Conservation (phyloP, 2,329 filamentous ascomycete species). For the Epicoccum sorghinum region DNA sequence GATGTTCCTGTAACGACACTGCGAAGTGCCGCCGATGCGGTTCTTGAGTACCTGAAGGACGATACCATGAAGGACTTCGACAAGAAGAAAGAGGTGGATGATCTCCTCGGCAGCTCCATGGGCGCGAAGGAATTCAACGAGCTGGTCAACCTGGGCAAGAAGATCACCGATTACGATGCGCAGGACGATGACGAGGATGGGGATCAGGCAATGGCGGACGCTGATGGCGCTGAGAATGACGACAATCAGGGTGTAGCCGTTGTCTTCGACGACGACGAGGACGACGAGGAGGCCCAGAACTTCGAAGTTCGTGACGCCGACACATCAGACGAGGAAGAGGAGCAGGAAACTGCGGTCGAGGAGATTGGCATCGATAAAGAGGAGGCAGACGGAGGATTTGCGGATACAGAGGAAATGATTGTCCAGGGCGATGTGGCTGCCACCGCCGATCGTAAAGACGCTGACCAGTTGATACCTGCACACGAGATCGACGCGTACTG, state of each 20-base stretch:
- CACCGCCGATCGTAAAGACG: conserved; percentile 44
- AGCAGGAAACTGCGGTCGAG: conserved; percentile 67
- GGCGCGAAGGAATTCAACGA: conserved; percentile 94
- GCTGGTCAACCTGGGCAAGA: conserved; percentile 93
- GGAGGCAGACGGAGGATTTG: conserved; percentile 58
- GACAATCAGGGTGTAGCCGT: conserved; percentile 96
- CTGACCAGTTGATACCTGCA: conserved; percentile 70
- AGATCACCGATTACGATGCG: conserved; percentile 97
- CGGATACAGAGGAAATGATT: conserved; percentile 76
- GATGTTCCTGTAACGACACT: conserved; percentile 93
- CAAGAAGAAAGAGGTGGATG: conserved; percentile 97
- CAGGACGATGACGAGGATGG: conserved; percentile 90
- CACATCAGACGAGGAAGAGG: conserved; percentile 77
- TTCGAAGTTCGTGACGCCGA: conserved; percentile 87
- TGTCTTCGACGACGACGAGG: conserved; percentile 91
- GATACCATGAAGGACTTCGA: conserved; percentile 96
- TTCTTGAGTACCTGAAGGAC: conserved; percentile 90
- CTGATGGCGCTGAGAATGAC: conserved; percentile 73
- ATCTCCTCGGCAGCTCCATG: conserved; percentile 83
- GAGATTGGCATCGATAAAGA: conserved; percentile 58
- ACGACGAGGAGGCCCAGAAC: conserved; percentile 75
- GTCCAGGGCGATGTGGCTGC: conserved; percentile 70
- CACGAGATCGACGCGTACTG: conserved; percentile 97
- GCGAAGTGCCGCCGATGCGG: conserved; percentile 89
- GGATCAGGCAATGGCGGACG: conserved; percentile 66